phyloP scores from a whole-genome alignment of 129 eudicot genomes.

The Tagetes patula region DNA sequence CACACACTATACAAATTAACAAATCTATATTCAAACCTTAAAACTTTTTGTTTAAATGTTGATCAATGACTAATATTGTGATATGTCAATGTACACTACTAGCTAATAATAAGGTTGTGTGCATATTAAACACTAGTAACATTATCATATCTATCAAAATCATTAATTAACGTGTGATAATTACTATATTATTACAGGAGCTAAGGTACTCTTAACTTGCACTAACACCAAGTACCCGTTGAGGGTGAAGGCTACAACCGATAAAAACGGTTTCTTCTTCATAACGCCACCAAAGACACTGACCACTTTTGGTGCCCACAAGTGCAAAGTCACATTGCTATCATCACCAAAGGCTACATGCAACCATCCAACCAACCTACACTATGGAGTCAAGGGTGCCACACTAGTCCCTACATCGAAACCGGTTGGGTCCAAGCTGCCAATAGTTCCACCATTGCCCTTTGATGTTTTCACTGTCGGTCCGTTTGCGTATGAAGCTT shows the following conservation, averaged over 20 bases:
- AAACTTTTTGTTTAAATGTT: too few relatives aligned
- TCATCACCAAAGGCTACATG: conserved; percentile 44
- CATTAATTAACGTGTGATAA: conserved; percentile 6
- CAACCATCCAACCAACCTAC: conserved; percentile 59
- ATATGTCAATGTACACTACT: too few relatives aligned
- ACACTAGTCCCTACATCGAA: conserved; percentile 36
- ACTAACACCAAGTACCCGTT: conserved; percentile 52
- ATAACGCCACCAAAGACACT: conserved; percentile 55
- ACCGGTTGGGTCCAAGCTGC: conserved; percentile 20
- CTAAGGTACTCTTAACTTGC: conserved; percentile 66
- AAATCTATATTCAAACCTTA: too few relatives aligned
- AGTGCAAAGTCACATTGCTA: conserved; percentile 58
- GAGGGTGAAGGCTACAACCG: conserved; percentile 41
- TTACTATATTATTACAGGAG: conserved; percentile 44
- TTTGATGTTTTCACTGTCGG: conserved; percentile 56
- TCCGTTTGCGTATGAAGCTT: conserved; percentile 68
- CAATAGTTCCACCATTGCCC: conserved; percentile 24
- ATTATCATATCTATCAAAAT: not conserved
- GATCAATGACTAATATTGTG: too few relatives aligned
- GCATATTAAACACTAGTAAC: too few relatives aligned
- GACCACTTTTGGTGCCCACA: conserved; percentile 58
- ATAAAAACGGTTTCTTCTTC: conserved; percentile 85
- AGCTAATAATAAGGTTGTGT: too few relatives aligned
- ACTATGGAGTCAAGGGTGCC: conserved; percentile 66
- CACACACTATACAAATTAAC: too few relatives aligned